phyloP scores from a whole-genome alignment of 176 grass and related monocot species.

The Typha latifolia region DNA sequence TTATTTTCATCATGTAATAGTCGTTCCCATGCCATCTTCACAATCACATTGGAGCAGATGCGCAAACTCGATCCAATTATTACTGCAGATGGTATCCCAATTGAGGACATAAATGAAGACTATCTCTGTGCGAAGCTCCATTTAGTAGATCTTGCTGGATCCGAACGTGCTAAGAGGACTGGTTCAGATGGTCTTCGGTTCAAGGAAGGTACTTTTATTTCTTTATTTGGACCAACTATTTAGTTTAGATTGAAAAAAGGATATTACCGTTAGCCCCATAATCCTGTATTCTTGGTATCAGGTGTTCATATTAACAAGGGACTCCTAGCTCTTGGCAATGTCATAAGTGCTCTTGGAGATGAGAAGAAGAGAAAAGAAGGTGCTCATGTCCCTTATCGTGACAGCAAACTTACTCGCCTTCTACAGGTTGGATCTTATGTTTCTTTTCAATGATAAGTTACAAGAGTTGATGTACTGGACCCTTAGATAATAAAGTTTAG shows the following conservation, averaged over 20 bases:
- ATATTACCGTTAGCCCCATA: not conserved
- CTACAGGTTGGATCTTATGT: slow-evolving; percentile 48
- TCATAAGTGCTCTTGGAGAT: slow-evolving; percentile 98
- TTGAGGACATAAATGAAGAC: slow-evolving; percentile 81
- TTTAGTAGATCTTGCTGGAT: slow-evolving; percentile 94
- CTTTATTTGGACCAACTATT: slow-evolving; percentile 7
- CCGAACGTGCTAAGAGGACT: slow-evolving; percentile 89
- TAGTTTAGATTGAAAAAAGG: not conserved
- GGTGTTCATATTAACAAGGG: slow-evolving; percentile 99
- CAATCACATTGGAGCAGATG: slow-evolving; percentile 99
- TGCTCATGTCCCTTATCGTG: slow-evolving; percentile 84
- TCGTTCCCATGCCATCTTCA: slow-evolving; percentile 99
- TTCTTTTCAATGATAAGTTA: not conserved
- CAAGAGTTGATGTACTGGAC: not conserved
- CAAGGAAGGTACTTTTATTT: slow-evolving; percentile 65
- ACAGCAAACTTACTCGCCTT: slow-evolving; percentile 98
- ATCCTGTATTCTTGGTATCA: slow-evolving; percentile 22
- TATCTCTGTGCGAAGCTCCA: slow-evolving; percentile 95
- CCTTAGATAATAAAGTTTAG: not conserved
- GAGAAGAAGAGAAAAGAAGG: slow-evolving; percentile 99
- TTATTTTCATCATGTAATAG: slow-evolving; percentile 59
- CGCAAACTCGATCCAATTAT: slow-evolving; percentile 66
- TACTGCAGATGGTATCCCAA: slow-evolving; percentile 51
- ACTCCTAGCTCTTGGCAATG: slow-evolving; percentile 92
- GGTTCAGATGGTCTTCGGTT: slow-evolving; percentile 94